Percentiles rank a stretch among this genome's conserved stretches.
These are phyloP conservation scores for Cochlearia excelsa DNA, from an alignment of 345 rosid genomes.

Conservation along the genomic window DNA sequence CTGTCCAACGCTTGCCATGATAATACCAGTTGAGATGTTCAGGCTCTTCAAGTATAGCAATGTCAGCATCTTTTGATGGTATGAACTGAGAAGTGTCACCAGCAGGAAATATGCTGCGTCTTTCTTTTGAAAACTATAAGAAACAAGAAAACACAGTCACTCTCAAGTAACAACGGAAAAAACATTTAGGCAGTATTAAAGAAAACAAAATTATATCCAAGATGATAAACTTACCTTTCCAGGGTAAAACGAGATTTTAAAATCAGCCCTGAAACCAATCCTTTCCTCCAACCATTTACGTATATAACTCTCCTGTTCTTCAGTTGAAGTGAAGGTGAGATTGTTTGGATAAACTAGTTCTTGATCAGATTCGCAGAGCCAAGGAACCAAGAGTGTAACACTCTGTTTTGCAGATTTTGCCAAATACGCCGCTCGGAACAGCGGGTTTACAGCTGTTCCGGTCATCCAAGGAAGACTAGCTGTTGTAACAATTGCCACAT, in stretches of 20 bases:
- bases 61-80: conserved; percentile 84
- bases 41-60: conserved; percentile 93
- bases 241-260: conserved; percentile 91
- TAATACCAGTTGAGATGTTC: conserved; percentile 98
- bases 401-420: conserved; percentile 78
- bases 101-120: conserved; percentile 93
- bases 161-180: not conserved
- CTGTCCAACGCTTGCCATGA: conserved; percentile 97
- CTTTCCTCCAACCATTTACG: conserved; percentile 96
- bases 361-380: conserved; percentile 96
- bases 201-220: conserved; percentile 2
- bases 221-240: conserved; percentile 68
- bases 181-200: not conserved
- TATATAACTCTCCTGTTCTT: conserved; percentile 90
- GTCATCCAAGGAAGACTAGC: conserved; percentile 99
- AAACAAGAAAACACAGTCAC: conserved; percentile 22
- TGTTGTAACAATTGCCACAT: conserved; percentile 92
- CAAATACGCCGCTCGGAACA: conserved; percentile 88
- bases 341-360: conserved; percentile 87
- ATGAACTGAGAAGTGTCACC: conserved; percentile 95
- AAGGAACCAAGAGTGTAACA: conserved; percentile 92
- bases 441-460: conserved; percentile 97
- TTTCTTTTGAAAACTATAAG: conserved; percentile 75
- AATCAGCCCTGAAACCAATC: conserved; percentile 82
- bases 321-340: conserved; percentile 85